Percentiles rank a stretch among this genome's conserved stretches.
Conservation (phyloP, 495 filamentous ascomycete species). For the Aspergillus sclerotiicarbonarius region DNA sequence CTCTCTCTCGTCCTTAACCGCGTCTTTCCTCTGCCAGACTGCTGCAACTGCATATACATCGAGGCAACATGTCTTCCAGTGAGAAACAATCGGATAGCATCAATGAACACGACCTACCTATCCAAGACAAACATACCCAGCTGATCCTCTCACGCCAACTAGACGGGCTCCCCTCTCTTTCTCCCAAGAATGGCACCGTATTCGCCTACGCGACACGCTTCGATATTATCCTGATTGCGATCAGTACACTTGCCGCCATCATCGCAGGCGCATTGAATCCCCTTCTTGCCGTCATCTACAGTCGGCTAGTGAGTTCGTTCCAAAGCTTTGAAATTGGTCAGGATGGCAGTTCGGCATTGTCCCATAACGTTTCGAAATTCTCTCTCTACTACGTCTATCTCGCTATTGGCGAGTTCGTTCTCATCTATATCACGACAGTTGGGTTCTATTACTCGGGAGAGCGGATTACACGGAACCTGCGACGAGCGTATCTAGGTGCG, state of each 20-base stretch:
- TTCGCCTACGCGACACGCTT: background rate
- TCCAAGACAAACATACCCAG: background rate
- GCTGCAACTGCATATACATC: too few relatives aligned
- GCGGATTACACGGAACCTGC: slow-evolving; percentile 30
- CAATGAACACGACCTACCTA: too few relatives aligned
- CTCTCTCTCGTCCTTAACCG: too few relatives aligned
- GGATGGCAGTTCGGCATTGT: background rate
- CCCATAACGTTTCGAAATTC: background rate
- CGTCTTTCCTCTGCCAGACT: too few relatives aligned
- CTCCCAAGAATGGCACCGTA: background rate
- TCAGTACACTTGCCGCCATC: background rate
- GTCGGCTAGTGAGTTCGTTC: background rate
- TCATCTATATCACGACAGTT: slow-evolving; percentile 12
- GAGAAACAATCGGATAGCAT: too few relatives aligned
- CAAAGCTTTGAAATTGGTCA: background rate
- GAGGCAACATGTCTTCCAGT: too few relatives aligned
- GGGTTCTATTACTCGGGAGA: slow-evolving; percentile 25
- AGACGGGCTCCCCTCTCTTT: background rate
- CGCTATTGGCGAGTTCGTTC: background rate
- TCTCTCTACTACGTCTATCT: slow-evolving; percentile 2
- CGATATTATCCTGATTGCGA: background rate
- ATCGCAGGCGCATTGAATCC: slow-evolving; percentile 1
- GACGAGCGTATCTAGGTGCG: slow-evolving; percentile 29
- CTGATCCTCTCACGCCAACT: background rate
- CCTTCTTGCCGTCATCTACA: background rate